Base-by-base conservation (phyloP, 805 yeast species). In the Kuraishia cidri region DNA sequence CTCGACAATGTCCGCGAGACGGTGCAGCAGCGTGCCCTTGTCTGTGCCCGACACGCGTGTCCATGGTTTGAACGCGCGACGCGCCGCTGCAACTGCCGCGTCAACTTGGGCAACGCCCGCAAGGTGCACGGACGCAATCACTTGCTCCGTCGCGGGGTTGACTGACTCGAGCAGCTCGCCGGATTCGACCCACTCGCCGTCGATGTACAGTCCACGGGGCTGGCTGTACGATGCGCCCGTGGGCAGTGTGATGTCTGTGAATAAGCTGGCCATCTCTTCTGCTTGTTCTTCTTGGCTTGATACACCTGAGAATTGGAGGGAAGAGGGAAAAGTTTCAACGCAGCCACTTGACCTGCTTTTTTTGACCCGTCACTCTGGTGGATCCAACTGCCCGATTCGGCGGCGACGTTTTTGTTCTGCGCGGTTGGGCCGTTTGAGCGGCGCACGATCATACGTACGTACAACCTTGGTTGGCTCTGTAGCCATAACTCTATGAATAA, bases 161-260 rank as follows among this genome's bases (percentile, higher is more conserved):
- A 64, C 42, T 1, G 72, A 59, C 32, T 64, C 69, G 19, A 70
- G 53, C 21, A 48, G 52, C 16, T 55, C 46, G 19, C 48, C 41
- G 6, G 72, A 53, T 23, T 52, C 43, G 25, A 61, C 57, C 54
- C 68, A 72, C 47, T 72, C 70, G 43, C 73, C 73, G 52, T 72
- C 63, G 45, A 74, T 72, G 52, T 72, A 77, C 39, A 77, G 58
- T 6, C 84, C 85, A 11, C 73, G 37, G 26, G 82, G 84, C 45
- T 73, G 80, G 19, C 52, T 43, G 50, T 59, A 69, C 31, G 60
- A 62, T 29, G 50, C 45, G 30, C 79, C 79, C 26, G 62, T 65
- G 16, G 80, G 78, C 11, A 34, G 15, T 29, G 33, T 26, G 17
- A 30, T 34, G 15, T 31, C 33, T 17, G 14, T 13, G n/a, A 4